Conservation (phyloP, 768 basidiomycete genomes). For the Cyclocybe aegerita region DNA sequence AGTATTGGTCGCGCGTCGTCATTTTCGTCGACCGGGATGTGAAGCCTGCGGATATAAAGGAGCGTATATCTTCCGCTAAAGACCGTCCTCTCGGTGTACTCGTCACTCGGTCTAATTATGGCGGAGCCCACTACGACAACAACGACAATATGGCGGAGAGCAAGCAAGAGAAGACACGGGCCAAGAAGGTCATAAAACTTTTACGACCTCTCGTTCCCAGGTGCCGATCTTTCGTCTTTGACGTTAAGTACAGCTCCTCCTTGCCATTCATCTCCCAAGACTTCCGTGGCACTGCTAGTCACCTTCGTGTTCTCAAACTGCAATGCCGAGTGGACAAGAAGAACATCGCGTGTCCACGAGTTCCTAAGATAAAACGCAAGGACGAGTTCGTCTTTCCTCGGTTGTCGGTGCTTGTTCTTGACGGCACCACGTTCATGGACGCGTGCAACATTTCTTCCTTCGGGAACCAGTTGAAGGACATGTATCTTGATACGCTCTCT, state of each 20-base stretch:
- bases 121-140: background rate
- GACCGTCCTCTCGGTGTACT: background rate
- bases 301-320: conserved; percentile 1
- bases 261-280: background rate
- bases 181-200: too few relatives aligned
- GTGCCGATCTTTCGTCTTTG: background rate
- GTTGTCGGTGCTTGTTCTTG: background rate
- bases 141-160: background rate
- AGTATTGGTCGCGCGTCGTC: background rate
- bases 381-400: background rate
- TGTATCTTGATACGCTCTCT: conserved; percentile 4
- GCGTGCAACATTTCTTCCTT: background rate
- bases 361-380: background rate
- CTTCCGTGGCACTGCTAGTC: too few relatives aligned
- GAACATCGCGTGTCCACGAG: background rate
- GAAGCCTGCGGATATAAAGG: background rate
- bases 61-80: background rate
- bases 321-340: background rate
- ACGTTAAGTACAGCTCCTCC: background rate
- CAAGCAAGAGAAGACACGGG: background rate
- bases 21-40: background rate
- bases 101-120: background rate
- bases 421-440: conserved; percentile 2
- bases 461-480: background rate
- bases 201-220: background rate